phyloP scores from a whole-genome alignment of 148 eudicot genomes.

The Rhododendron kiyosumense region DNA sequence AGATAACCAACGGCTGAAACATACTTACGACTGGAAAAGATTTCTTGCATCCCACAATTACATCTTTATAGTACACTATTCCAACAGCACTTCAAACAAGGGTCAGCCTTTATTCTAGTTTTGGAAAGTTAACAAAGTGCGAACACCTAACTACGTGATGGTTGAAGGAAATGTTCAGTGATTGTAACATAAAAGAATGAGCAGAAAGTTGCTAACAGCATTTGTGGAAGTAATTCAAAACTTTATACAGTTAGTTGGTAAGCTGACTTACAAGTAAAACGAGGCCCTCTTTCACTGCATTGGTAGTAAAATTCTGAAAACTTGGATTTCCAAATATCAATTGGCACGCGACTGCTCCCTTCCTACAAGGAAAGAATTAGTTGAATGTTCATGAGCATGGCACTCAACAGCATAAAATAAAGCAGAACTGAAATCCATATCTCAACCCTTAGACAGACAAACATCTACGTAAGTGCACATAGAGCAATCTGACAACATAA shows the following conservation, averaged over 20 bases:
- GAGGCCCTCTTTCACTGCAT: conserved; percentile 83
- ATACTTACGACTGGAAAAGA: neutral
- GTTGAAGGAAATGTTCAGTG: neutral
- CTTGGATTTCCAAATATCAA: conserved; percentile 90
- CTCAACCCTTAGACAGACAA: neutral
- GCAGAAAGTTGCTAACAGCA: neutral
- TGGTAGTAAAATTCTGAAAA: conserved; percentile 66
- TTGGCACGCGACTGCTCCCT: conserved; percentile 45
- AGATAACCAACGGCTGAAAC: neutral
- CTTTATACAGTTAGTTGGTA: neutral
- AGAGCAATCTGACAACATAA: neutral
- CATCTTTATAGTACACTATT: no score
- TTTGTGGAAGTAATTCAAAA: neutral
- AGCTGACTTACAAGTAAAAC: conserved; percentile 62
- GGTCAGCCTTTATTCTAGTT: no score
- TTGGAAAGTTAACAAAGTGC: no score
- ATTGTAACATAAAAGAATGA: neutral
- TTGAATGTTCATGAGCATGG: neutral
- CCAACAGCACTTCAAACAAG: no score
- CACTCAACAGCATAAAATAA: conserved; percentile 4
- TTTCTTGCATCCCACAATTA: no score
- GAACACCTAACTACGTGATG: no score
- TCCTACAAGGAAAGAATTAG: conserved; percentile 27
- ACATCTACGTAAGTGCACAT: neutral
- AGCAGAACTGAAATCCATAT: conserved; percentile 1